Conservation (phyloP, 176 grass and related monocot species). For the Paspalum vaginatum region DNA sequence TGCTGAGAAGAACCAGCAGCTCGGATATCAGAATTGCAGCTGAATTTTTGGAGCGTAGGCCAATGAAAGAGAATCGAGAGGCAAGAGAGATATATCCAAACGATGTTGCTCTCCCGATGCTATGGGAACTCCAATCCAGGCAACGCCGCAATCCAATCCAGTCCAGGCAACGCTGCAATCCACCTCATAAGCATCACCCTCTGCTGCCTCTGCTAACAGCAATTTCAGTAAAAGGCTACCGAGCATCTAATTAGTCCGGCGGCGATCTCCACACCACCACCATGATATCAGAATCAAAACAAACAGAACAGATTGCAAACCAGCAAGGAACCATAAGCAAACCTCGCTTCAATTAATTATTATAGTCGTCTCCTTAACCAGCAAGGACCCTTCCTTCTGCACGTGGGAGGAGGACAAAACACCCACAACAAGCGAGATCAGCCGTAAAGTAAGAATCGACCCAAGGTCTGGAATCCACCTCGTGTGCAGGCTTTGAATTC, state of each 20-base stretch:
- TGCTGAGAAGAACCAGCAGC: conserved; percentile 8
- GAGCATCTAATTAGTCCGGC: neutral
- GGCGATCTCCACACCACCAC: neutral
- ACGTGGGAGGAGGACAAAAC: neutral
- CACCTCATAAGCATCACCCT: neutral
- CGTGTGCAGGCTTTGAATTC: neutral
- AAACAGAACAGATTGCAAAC: neutral
- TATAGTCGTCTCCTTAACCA: neutral
- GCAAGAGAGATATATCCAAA: conserved; percentile 18
- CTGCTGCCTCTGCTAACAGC: neutral
- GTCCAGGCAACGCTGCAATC: neutral
- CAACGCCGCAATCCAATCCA: neutral
- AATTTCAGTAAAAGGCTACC: neutral
- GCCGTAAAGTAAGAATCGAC: neutral
- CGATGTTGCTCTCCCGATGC: neutral
- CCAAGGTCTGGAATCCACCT: conserved; percentile 25
- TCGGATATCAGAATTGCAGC: neutral
- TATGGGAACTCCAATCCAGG: neutral
- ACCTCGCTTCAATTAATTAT: neutral
- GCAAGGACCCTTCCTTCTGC: neutral
- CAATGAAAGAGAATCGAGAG: neutral
- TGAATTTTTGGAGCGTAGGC: neutral
- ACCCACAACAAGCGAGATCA: conserved; percentile 25
- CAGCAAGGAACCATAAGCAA: neutral
- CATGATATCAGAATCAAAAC: neutral